Evolutionary conservation across 2,329 filamentous ascomycete genomes (phyloP).

Genomic region (Domatiomyces catenatus): DNA sequence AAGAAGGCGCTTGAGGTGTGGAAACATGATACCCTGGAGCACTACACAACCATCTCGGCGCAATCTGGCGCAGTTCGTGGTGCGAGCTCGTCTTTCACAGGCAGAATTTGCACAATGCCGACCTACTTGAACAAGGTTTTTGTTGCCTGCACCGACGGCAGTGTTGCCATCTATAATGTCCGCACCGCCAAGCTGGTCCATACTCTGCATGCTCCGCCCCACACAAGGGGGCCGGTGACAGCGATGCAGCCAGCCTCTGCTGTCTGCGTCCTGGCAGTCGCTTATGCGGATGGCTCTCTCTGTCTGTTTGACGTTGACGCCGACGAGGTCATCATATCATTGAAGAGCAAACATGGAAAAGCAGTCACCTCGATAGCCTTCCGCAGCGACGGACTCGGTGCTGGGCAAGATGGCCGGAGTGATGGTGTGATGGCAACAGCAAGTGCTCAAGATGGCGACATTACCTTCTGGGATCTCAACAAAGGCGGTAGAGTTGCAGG

Average conservation of each 20-base stretch:
- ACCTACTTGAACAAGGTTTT: constrained; percentile 95
- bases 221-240: constrained; percentile 65
- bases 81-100: constrained; percentile 54
- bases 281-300: constrained; percentile 65
- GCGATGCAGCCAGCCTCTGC: constrained; percentile 73
- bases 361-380: constrained; percentile 75
- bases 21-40: constrained; percentile 68
- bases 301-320: constrained; percentile 67
- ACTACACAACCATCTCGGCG: constrained; percentile 67
- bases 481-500: constrained; percentile 74
- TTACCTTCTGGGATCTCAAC: constrained; percentile 94
- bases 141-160: constrained; percentile 71
- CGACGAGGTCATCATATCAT: constrained; percentile 52
- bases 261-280: constrained; percentile 71
- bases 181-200: constrained; percentile 83
- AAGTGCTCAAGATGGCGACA: constrained; percentile 62
- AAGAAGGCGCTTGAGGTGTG: constrained; percentile 69
- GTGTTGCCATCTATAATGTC: constrained; percentile 94
- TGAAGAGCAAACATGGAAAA: constrained; percentile 10
- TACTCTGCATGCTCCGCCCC: constrained; percentile 62
- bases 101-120: constrained; percentile 71
- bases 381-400: constrained; percentile 73
- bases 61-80: constrained; percentile 38
- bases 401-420: constrained; percentile 69
- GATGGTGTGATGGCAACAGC: constrained; percentile 91